Evolutionary conservation across 192 early-diverging fungal species (phyloP), one percentile per base, ranked within the genome.

Genomic region (Podila clonocystis): DNA sequence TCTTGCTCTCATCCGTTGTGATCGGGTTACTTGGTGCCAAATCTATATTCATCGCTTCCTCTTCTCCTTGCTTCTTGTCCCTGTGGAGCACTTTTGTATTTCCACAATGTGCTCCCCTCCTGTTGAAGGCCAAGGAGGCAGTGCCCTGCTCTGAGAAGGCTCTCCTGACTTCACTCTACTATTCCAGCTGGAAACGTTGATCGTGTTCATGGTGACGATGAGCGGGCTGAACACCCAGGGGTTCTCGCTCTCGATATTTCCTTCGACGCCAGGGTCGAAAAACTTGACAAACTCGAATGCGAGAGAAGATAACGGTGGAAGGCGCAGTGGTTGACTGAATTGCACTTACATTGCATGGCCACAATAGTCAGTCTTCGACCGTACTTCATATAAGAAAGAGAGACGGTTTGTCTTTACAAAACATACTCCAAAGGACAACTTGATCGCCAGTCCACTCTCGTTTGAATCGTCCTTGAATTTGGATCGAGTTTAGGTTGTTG

Each of bases 241-340:
- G 38, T 84, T 82, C 4, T 91, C 90, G 59, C 72, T 65, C 82
- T 89, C 88, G n/a, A 94, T 65, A 66, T 94, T 91, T 6, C 80
- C 72, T 65, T 91, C 73, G 26, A 94, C 70, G n/a, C 89, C 91
- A 20, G 92, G 91, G 79, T 94, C 93, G 67, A 94, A 91, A 67
- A 87, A 83, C 62, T 87, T 85, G 28, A 91, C 89, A 59, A 94
- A 88, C 70, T 91, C 93, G 17, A 93, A 60, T 4, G 91, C 91
- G 28, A 94, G 69, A 73, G 89, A 92, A 24, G 86, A 75, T 24
- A 91, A 89, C 0, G 86, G 87, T 15, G 93, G 93, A 9, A 91
- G 86, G 28, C 82, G 78, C 17, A 93, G 75, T 30, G 91, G 91
- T 20, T 78, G 45, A 66, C 91, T 89, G 65, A 94, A 94, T 58